Evolutionary conservation across 1,284 basidiomycete genomes (phyloP).

Genomic region (Boletellus deceptivus): DNA sequence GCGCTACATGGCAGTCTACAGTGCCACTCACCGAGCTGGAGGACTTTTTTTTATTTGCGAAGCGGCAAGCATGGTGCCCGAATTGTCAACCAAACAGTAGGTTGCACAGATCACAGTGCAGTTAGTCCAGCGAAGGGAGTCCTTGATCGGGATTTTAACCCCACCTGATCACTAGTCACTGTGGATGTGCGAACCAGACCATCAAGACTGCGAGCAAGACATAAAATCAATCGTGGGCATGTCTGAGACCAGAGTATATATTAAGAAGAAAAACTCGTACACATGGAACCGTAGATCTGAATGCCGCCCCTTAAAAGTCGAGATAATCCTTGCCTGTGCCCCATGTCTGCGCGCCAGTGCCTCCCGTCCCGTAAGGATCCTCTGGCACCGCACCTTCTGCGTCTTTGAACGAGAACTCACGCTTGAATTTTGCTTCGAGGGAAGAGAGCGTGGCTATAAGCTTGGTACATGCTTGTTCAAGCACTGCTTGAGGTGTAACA

Average conservation of each 20-base stretch:
- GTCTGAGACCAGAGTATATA: not conserved
- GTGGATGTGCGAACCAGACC: too few relatives aligned
- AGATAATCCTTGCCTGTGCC: slow-evolving; percentile 62
- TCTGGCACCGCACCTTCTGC: slow-evolving; percentile 54
- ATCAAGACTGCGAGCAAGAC: too few relatives aligned
- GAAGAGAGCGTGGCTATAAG: slow-evolving; percentile 76
- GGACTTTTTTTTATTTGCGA: too few relatives aligned
- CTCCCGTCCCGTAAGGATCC: slow-evolving; percentile 56
- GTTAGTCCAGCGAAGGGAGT: too few relatives aligned
- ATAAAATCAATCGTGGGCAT: too few relatives aligned
- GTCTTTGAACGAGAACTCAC: slow-evolving; percentile 74
- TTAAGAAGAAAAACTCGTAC: not conserved
- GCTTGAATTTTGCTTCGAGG: slow-evolving; percentile 71
- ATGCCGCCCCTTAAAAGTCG: slow-evolving; percentile 50
- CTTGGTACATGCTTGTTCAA: slow-evolving; percentile 82
- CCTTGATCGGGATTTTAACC: too few relatives aligned
- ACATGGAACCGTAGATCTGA: not conserved
- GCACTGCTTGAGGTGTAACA: slow-evolving; percentile 77
- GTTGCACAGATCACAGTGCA: too few relatives aligned
- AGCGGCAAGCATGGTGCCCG: too few relatives aligned
- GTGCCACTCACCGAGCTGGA: too few relatives aligned
- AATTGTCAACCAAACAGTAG: too few relatives aligned
- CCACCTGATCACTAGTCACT: too few relatives aligned
- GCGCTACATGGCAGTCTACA: too few relatives aligned
- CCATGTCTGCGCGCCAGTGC: slow-evolving; percentile 36